Base-by-base conservation (phyloP, 352 stramenopile genomes). In the Pythium volutum region DNA sequence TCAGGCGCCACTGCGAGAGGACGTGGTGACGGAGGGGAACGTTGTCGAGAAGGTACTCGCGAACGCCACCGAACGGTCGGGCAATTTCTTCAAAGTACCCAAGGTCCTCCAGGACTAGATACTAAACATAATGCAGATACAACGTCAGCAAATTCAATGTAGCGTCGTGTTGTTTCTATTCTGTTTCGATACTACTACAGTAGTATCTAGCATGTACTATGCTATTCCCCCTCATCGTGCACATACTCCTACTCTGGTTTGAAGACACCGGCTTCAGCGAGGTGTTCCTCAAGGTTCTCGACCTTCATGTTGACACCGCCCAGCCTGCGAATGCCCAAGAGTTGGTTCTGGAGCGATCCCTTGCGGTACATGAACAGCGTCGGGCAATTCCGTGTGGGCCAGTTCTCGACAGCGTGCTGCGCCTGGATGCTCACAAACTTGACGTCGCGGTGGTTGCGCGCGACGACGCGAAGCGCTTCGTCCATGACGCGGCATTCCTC, bases 371-470 rank as follows among this genome's bases (percentile, higher is more conserved):
- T 89, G 69, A 98, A 97, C 29, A 98, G 75, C 46, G 91, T 97
- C 27, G 92, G 92, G 65, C 95, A 90, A 76, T 97, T 97, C 49
- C 75, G 82, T 31, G 86, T 58, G 26, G 92, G 92, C 91, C 89
- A 98, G 70, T 97, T 97, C 70, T 97, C 89, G 47, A 98, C 90
- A 27, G 85, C 93, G 9, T 87, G 79, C 56, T 92, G 87, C 29
- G 85, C 89, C 57, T 94, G 86, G 62, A 98, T 98, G 66, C 88
- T 95, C 56, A 98, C 87, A 56, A 98, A 97, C 72, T 98, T 98
- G 59, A 98, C 77, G 58, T 96, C 87, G 55, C 81, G 81, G 67
- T 97, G 89, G 55, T 85, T 88, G 62, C 80, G 81, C 22, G 88
- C 89, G 20, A 98, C 77, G 18, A 74, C 76, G 9, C 84, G 79